Evolutionary conservation across 352 stramenopile species (phyloP).

Genomic region (Globisporangium canariense): DNA sequence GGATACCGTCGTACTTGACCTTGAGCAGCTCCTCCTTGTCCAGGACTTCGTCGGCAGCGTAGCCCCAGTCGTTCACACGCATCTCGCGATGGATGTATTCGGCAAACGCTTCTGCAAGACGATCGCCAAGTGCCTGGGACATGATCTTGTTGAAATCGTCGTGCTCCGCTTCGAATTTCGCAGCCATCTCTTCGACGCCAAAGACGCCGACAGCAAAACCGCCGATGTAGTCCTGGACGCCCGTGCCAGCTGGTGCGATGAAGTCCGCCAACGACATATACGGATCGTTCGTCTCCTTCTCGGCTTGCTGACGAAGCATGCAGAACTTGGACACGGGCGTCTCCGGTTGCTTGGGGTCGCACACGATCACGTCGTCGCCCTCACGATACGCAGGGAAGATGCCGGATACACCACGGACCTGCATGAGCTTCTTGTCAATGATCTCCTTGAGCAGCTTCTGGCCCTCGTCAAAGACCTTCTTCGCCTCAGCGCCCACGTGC

Average conservation of each 20-base stretch:
- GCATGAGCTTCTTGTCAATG: conserved; percentile 90
- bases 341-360: conserved; percentile 76
- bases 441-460: conserved; percentile 94
- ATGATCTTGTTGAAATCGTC: conserved; percentile 99
- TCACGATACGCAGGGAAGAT: conserved; percentile 93
- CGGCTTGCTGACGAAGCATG: conserved; percentile 96
- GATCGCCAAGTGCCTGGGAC: conserved; percentile 83
- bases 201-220: conserved; percentile 96
- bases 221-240: conserved; percentile 50
- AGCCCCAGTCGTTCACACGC: conserved; percentile 94
- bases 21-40: conserved; percentile 94
- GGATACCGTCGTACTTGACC: conserved; percentile 98
- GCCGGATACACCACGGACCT: conserved; percentile 90
- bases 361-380: conserved; percentile 95
- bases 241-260: conserved; percentile 64
- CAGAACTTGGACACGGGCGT: conserved; percentile 90
- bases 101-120: conserved; percentile 90
- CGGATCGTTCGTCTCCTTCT: conserved; percentile 94
- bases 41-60: conserved; percentile 90
- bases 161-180: conserved; percentile 91
- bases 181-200: conserved; percentile 92
- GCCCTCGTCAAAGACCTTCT: conserved; percentile 97
- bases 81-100: conserved; percentile 97
- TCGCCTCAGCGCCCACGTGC: conserved; percentile 91
- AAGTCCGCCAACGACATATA: conserved; percentile 96